A percentile compares a stretch with the other conserved stretches of the same genome.
Conservation (phyloP, 768 basidiomycete species). For the Pleurotus platypus region DNA sequence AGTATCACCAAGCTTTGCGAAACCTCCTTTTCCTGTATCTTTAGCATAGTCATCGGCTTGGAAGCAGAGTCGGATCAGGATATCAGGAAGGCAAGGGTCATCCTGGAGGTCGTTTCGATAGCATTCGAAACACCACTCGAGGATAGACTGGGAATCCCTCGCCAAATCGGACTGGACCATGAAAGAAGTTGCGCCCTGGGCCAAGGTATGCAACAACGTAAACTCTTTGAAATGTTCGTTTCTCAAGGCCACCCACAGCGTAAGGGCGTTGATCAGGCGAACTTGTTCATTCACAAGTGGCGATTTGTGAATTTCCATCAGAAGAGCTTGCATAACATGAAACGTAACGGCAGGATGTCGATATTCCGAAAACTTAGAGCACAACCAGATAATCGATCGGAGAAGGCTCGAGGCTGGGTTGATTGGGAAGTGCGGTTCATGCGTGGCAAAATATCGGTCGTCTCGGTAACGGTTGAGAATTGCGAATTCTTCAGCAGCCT, state of each 20-base stretch:
- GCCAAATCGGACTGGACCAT: conserved; percentile 67
- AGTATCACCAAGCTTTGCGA: conserved; percentile 37
- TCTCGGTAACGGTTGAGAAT: conserved; percentile 50
- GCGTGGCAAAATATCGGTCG: conserved; percentile 42
- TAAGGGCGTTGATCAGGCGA: conserved; percentile 68
- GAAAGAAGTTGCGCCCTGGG: conserved; percentile 63
- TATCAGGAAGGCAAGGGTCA: conserved; percentile 56
- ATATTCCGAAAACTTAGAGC: conserved; percentile 32
- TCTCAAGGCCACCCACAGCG: conserved; percentile 68
- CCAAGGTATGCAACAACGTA: conserved; percentile 63
- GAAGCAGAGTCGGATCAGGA: conserved; percentile 67
- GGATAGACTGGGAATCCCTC: conserved; percentile 66
- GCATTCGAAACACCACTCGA: conserved; percentile 69
- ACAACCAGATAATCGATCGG: conserved; percentile 59
- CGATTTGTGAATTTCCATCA: conserved; percentile 59
- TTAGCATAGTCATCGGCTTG: conserved; percentile 52
- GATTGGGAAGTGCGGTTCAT: conserved; percentile 65
- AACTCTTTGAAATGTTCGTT: conserved; percentile 50
- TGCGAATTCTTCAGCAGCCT: conserved; percentile 42
- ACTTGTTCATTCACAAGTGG: conserved; percentile 83
- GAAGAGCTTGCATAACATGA: conserved; percentile 72
- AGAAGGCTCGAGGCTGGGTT: conserved; percentile 49
- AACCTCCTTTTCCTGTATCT: conserved; percentile 21
- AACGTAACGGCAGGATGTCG: conserved; percentile 62
- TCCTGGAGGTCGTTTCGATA: conserved; percentile 38